Evolutionary conservation across 306 rosid species (phyloP).

Genomic region (Sindora glabra): DNA sequence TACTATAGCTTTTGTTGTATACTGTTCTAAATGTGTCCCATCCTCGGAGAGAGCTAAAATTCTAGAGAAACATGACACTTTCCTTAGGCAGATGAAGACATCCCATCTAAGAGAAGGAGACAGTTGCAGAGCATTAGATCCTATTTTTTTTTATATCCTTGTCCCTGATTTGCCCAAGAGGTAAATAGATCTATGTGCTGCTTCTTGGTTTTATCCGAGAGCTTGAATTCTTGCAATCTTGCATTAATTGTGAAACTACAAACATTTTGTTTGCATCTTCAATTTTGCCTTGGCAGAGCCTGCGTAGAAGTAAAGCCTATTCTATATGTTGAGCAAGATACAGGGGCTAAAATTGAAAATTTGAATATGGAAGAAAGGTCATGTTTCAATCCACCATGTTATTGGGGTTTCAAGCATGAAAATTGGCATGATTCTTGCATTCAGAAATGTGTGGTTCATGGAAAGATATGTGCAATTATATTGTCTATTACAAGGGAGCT

Average conservation of each 20-base stretch:
- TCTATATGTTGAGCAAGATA: conserved; percentile 60
- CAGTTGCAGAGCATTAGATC: conserved; percentile 32
- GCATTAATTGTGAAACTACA: neutral
- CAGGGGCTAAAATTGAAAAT: conserved; percentile 27
- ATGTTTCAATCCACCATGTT: conserved; percentile 16
- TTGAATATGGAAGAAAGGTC: conserved; percentile 18
- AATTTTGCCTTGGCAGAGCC: conserved; percentile 49
- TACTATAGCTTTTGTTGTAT: conserved; percentile 49
- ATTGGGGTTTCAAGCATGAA: conserved; percentile 66
- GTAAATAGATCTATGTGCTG: conserved; percentile 21
- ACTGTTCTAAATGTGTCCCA: conserved; percentile 57
- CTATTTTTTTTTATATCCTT: conserved; percentile 62
- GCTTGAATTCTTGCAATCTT: neutral
- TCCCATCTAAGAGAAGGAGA: conserved; percentile 23
- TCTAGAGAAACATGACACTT: conserved; percentile 43
- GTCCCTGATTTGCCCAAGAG: conserved; percentile 85
- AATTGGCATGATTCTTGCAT: conserved; percentile 72
- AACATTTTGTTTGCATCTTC: conserved; percentile 7
- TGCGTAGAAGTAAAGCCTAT: conserved; percentile 81
- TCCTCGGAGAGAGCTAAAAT: conserved; percentile 37
- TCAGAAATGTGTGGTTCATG: conserved; percentile 57
- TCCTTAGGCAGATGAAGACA: conserved; percentile 46
- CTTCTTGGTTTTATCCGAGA: neutral
- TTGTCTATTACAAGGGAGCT: conserved; percentile 51
- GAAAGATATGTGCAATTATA: conserved; percentile 54